phyloP scores from a whole-genome alignment of 225 moss, liverwort and hornwort species.

The Bryoerythrophyllum caledonicum region DNA sequence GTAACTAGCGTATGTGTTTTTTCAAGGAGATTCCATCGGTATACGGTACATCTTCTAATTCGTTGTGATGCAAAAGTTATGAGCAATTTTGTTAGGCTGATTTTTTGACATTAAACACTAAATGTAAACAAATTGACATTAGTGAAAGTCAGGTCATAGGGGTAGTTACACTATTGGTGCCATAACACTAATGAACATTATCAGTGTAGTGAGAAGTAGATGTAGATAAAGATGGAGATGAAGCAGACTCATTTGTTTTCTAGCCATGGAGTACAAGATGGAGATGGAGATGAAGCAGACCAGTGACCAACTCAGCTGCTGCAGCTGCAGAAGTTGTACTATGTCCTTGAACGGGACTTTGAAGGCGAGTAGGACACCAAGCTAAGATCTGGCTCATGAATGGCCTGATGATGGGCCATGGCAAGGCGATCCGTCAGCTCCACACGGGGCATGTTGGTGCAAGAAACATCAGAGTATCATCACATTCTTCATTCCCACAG shows the following conservation, averaged over 20 bases:
- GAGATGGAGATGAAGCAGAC: background rate
- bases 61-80: no score
- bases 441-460: constrained; percentile 34
- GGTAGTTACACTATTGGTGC: no score
- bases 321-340: no score
- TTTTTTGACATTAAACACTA: no score
- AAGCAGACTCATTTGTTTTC: background rate
- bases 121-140: no score
- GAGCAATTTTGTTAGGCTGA: no score
- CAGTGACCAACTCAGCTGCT: constrained; percentile 24
- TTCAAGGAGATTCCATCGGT: no score
- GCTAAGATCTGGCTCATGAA: constrained; percentile 32
- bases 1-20: no score
- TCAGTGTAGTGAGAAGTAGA: background rate
- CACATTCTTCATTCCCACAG: constrained; percentile 31
- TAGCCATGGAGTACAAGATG: background rate
- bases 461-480: constrained; percentile 38
- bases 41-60: no score
- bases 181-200: no score
- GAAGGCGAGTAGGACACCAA: constrained; percentile 28
- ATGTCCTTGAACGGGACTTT: constrained; percentile 4
- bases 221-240: background rate
- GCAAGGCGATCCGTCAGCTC: background rate
- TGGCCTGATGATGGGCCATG: constrained; percentile 29
- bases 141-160: no score